Conservation (phyloP, 2,329 filamentous ascomycete genomes). For the Alternaria angustiovoidea region DNA sequence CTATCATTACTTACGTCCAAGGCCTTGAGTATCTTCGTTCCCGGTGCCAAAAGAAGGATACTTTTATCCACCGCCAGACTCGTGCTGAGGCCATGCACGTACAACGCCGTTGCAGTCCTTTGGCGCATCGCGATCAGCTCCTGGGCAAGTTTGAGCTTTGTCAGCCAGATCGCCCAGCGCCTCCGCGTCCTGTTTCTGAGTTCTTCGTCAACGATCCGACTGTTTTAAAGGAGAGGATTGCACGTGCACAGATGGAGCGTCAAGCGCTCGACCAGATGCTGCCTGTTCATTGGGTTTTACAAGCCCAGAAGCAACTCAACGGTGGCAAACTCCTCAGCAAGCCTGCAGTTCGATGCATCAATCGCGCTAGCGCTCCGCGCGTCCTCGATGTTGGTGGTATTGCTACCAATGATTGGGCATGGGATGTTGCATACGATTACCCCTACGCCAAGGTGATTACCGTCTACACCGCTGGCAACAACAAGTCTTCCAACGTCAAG, state of each 20-base stretch:
- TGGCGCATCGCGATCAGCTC: conserved; percentile 80
- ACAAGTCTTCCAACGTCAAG: conserved; percentile 61
- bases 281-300: conserved; percentile 68
- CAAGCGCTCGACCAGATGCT: conserved; percentile 78
- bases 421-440: conserved; percentile 88
- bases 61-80: conserved; percentile 83
- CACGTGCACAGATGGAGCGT: conserved; percentile 73
- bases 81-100: conserved; percentile 90
- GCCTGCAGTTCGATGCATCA: conserved; percentile 52
- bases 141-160: conserved; percentile 85
- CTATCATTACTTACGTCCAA: conserved; percentile 84
- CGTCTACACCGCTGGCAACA: conserved; percentile 67
- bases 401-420: conserved; percentile 90
- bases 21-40: conserved; percentile 81
- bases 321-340: conserved; percentile 67
- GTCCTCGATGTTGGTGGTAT: conserved; percentile 90
- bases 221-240: conserved; percentile 66
- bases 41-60: conserved; percentile 72
- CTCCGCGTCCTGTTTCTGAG: conserved; percentile 55
- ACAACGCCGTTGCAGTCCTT: conserved; percentile 75
- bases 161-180: conserved; percentile 52
- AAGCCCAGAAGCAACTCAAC: conserved; percentile 67
- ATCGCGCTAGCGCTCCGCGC: conserved; percentile 69
- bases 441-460: conserved; percentile 88
- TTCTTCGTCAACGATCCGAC: conserved; percentile 63